Percentiles rank a stretch among this genome's conserved stretches.
phyloP scores from a whole-genome alignment of 257 asterid genomes.

The Nicotiana tabacum region DNA sequence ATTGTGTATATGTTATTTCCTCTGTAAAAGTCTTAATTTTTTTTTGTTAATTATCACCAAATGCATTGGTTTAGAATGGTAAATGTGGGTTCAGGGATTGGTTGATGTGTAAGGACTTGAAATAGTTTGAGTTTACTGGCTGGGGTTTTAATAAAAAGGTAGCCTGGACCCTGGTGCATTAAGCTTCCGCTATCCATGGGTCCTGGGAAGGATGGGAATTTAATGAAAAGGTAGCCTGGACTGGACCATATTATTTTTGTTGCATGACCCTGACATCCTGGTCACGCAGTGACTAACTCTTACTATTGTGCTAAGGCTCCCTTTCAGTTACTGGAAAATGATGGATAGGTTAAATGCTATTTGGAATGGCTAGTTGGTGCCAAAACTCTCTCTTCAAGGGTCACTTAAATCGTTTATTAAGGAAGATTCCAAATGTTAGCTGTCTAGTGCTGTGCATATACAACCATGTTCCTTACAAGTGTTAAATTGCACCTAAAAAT shows the following conservation, averaged over 20 bases:
- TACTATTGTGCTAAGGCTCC: no score
- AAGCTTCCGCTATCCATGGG: not conserved
- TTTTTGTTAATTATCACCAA: not conserved
- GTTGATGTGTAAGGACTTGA: not conserved
- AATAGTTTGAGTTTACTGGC: not conserved
- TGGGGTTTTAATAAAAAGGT: not conserved
- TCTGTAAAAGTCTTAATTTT: not conserved
- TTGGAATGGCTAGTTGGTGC: no score
- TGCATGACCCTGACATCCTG: no score
- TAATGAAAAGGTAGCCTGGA: no score
- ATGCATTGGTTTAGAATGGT: not conserved
- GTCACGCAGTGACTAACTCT: no score
- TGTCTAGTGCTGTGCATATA: not conserved
- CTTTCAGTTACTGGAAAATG: no score
- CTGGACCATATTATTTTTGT: no score
- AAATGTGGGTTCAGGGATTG: conserved; percentile 7
- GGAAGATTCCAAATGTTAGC: not conserved
- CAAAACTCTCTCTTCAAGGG: not conserved
- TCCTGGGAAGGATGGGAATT: not conserved
- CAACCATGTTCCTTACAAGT: not conserved
- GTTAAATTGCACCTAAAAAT: not conserved
- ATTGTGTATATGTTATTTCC: not conserved
- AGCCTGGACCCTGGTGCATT: not conserved
- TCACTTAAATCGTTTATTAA: conserved; percentile 4
- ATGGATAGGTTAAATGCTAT: no score